Evolutionary conservation across 2,329 filamentous ascomycete genomes (phyloP).

Genomic region (Penicillium polonicum): DNA sequence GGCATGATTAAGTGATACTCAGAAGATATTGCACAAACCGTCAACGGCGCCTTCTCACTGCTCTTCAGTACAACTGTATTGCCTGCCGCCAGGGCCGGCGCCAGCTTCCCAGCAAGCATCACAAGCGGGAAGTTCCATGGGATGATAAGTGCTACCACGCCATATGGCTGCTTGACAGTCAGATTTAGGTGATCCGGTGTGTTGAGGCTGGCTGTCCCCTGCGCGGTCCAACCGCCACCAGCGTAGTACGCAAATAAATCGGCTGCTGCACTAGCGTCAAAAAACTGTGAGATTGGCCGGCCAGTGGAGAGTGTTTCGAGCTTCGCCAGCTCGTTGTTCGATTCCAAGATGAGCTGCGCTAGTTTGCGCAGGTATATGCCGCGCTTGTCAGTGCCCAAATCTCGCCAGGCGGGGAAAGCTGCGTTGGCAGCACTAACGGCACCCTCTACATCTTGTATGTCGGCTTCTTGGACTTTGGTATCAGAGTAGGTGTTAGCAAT

Average conservation of each 20-base stretch:
- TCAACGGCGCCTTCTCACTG: constrained; percentile 62
- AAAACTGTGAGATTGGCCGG: constrained; percentile 31
- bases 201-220: constrained; percentile 34
- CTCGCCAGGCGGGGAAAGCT: constrained; percentile 41
- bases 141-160: constrained; percentile 58
- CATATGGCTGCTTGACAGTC: constrained; percentile 52
- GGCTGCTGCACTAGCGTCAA: constrained; percentile 24
- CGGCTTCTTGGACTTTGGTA: constrained; percentile 33
- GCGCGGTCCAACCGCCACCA: constrained; percentile 29
- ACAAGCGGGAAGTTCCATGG: constrained; percentile 57
- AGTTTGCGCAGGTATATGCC: constrained; percentile 36
- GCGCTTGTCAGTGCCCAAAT: constrained; percentile 34
- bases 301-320: constrained; percentile 41
- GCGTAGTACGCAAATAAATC: constrained; percentile 30
- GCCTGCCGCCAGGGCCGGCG: constrained; percentile 59
- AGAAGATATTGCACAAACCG: constrained; percentile 37
- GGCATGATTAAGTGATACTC: background rate
- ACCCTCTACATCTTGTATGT: constrained; percentile 33
- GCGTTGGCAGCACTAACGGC: constrained; percentile 40
- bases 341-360: constrained; percentile 31
- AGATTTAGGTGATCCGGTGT: constrained; percentile 29
- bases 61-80: constrained; percentile 64
- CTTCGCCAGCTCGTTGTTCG: constrained; percentile 31
- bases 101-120: constrained; percentile 54
- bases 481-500: background rate